These are phyloP conservation scores for Pestalotiopsis fici DNA, from an alignment of 2,329 filamentous ascomycete species.

Conservation along the genomic window DNA sequence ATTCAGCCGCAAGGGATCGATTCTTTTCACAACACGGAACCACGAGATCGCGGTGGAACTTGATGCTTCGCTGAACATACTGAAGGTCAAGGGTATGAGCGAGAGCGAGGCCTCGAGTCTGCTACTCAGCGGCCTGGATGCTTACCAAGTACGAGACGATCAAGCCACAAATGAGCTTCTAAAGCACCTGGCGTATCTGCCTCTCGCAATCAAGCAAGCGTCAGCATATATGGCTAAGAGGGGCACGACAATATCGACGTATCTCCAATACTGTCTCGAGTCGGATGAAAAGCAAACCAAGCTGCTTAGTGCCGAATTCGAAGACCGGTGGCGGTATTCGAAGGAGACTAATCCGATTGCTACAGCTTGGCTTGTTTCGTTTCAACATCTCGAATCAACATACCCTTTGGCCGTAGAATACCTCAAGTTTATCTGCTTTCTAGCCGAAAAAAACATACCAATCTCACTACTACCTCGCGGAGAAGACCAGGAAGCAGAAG, in stretches of 20 bases:
- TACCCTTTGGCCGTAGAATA: not conserved
- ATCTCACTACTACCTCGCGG: not conserved
- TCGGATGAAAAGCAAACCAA: constrained; percentile 19
- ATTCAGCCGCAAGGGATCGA: not conserved
- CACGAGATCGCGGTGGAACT: not conserved
- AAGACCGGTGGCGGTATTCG: not conserved
- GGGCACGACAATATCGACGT: constrained; percentile 13
- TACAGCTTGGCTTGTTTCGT: constrained; percentile 36
- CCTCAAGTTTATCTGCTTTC: not conserved
- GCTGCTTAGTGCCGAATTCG: not conserved
- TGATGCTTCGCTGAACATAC: not conserved
- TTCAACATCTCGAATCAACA: constrained; percentile 5
- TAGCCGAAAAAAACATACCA: not conserved
- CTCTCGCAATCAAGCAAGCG: not conserved
- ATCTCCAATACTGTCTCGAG: constrained; percentile 14
- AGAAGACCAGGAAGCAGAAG: not conserved
- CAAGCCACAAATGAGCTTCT: not conserved
- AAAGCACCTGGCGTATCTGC: not conserved
- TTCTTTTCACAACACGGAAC: not conserved
- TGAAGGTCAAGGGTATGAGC: constrained; percentile 3
- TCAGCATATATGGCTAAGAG: constrained; percentile 26
- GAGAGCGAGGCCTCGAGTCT: not conserved
- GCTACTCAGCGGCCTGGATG: not conserved
- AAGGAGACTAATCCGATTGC: constrained; percentile 10
- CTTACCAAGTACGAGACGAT: too few relatives aligned